A percentile compares a stretch with the other conserved stretches of the same genome.
These are phyloP conservation scores for Colletotrichum tabaci DNA, from an alignment of 2,329 filamentous ascomycete species.

Conservation along the genomic window DNA sequence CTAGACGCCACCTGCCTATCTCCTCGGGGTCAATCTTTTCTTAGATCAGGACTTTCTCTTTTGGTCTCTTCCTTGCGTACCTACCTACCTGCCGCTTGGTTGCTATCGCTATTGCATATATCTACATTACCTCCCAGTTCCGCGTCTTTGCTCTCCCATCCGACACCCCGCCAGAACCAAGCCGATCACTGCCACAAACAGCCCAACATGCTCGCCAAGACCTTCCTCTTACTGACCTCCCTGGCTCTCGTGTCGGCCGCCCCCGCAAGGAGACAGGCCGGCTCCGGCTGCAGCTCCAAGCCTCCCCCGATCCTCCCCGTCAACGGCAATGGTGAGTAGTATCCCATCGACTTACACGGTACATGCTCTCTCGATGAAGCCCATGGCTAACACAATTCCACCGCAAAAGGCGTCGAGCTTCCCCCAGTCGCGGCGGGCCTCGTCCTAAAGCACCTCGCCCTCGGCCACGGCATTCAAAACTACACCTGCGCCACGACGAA, in stretches of 20 bases:
- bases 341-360: conserved; percentile 43
- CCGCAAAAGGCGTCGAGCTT: conserved; percentile 58
- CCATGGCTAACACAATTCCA: conserved; percentile 40
- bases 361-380: background rate
- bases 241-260: conserved; percentile 52
- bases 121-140: conserved; percentile 14
- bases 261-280: conserved; percentile 44
- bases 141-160: background rate
- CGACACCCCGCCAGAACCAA: conserved; percentile 7
- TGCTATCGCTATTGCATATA: conserved; percentile 36
- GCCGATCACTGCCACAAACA: conserved; percentile 22
- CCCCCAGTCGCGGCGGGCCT: conserved; percentile 56
- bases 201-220: conserved; percentile 48
- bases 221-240: conserved; percentile 52
- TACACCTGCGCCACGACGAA: conserved; percentile 70
- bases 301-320: conserved; percentile 55
- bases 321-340: conserved; percentile 53
- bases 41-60: conserved; percentile 36
- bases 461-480: conserved; percentile 79
- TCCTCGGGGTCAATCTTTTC: conserved; percentile 27
- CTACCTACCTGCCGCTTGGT: conserved; percentile 18
- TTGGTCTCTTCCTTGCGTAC: conserved; percentile 4
- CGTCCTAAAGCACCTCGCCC: conserved; percentile 67
- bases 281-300: conserved; percentile 43
- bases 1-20: conserved; percentile 4